Percentiles rank a stretch among this genome's conserved stretches.
These are phyloP conservation scores for Cicer chorassanicum DNA, from an alignment of 306 rosid genomes.

Conservation along the genomic window DNA sequence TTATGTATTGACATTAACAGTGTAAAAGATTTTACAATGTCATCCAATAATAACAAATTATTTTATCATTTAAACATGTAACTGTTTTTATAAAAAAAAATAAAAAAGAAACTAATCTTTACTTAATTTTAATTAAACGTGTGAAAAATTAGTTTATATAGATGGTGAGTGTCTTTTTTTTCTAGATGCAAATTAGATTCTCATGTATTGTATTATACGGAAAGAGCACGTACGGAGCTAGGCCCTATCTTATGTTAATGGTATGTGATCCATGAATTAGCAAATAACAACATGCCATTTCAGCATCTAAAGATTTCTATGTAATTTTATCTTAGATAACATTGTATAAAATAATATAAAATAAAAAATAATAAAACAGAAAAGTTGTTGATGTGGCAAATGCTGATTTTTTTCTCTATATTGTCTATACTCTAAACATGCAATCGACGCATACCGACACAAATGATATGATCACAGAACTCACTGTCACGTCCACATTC, in stretches of 20 bases:
- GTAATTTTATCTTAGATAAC: constrained; percentile 28
- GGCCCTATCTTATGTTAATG: constrained; percentile 26
- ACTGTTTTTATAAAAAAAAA: no score
- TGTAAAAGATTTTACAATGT: no score
- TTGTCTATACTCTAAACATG: background rate
- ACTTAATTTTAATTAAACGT: no score
- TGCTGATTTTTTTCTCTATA: background rate
- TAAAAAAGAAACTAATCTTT: no score
- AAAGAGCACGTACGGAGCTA: constrained; percentile 1
- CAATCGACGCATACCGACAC: background rate
- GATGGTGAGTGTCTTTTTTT: no score
- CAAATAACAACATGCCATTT: constrained; percentile 50
- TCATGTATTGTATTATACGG: background rate
- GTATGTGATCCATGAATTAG: constrained; percentile 23
- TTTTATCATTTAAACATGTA: no score
- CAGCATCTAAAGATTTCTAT: constrained; percentile 45
- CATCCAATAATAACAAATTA: no score
- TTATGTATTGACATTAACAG: no score
- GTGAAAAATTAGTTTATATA: no score
- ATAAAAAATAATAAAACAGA: background rate
- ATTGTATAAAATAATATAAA: background rate
- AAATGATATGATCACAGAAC: background rate
- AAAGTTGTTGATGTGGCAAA: constrained; percentile 3
- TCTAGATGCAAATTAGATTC: background rate
- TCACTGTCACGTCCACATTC: constrained; percentile 30